phyloP scores from a whole-genome alignment of 768 basidiomycete genomes.

The Lentinula lateritia region DNA sequence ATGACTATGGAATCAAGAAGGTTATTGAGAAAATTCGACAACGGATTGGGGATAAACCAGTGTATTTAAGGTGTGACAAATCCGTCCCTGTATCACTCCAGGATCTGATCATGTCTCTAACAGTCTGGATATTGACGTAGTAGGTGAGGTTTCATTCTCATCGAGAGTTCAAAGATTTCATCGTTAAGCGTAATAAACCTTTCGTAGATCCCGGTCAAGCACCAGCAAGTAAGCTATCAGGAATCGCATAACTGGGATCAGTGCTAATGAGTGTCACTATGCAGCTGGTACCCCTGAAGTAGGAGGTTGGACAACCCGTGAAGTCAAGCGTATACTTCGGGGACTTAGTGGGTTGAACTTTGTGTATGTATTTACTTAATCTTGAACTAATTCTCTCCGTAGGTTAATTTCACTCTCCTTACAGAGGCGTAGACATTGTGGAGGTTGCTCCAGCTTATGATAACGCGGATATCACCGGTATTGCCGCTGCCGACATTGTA shows the following conservation, averaged over 20 bases:
- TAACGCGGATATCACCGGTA: slow-evolving; percentile 36
- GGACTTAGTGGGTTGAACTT: slow-evolving; percentile 57
- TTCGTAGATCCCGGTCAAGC: slow-evolving; percentile 52
- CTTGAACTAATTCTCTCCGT: background rate
- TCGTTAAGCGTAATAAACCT: background rate
- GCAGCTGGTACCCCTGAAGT: slow-evolving; percentile 60
- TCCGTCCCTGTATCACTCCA: background rate
- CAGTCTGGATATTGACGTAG: slow-evolving; percentile 59
- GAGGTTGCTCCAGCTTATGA: slow-evolving; percentile 54
- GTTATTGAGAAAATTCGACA: slow-evolving; percentile 53
- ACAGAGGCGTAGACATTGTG: slow-evolving; percentile 45
- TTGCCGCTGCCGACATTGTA: slow-evolving; percentile 37
- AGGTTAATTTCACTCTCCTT: background rate
- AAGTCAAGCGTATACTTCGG: slow-evolving; percentile 57
- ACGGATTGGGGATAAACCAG: slow-evolving; percentile 53
- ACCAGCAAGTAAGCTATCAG: slow-evolving; percentile 33
- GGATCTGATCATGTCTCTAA: background rate
- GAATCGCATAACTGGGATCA: background rate
- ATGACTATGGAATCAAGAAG: slow-evolving; percentile 50
- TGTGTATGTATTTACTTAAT: slow-evolving; percentile 31
- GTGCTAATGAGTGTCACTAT: background rate
- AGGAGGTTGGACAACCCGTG: slow-evolving; percentile 63
- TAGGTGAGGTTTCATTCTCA: slow-evolving; percentile 31
- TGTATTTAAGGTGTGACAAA: slow-evolving; percentile 45
- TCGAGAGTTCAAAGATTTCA: background rate